Evolutionary conservation across 768 basidiomycete species (phyloP), one percentile per base, ranked within the genome.

Genomic region (Tubosaeta sp.): DNA sequence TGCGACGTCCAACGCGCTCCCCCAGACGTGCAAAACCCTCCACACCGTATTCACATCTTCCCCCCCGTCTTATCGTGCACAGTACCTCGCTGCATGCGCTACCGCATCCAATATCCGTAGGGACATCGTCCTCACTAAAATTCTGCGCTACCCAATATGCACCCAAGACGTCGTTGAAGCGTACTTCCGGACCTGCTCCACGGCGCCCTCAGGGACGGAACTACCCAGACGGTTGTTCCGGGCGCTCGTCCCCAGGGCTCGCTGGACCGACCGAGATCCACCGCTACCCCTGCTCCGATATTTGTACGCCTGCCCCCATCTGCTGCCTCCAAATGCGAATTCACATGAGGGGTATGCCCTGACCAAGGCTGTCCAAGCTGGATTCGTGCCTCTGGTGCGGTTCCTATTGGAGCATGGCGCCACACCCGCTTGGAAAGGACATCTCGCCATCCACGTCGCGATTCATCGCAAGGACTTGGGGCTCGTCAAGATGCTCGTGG

Each of bases 271-370:
- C 4, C 57, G 66, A 19, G 81, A 86, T 54, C 65, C 77, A 2
- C 86, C 85, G 1, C 59, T 90, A 6, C 84, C 86, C 0, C 78
- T 86, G 46, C 76, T 91, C 4, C 77, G 72, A 36, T 79, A 79
- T 58, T 70, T 90, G 16, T 83, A 78, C 59, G 52, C 62, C 21
- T 59, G 62, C 36, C 70, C 77, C 6, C 68, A 61, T 8, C 62
- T 76, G 16, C 59, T 75, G 19, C 49, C 59, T 1, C 78, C 82
- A 1, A 71, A 83, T 27, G 62, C 76, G 12, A 81, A 94, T 65
- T 80, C 87, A 8, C 76, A 89, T 65, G 75, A 79, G 3, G 94
- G 94, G 1, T 96, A 94, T 61, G 84, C 87, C 0, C 80, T 96
- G 35, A 83, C 82, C 14, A 83, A 80, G 56, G 91, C 94, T 2